A percentile compares a stretch with the other conserved stretches of the same genome.
phyloP scores from a whole-genome alignment of 345 rosid genomes.

The Lepidium sativum region DNA sequence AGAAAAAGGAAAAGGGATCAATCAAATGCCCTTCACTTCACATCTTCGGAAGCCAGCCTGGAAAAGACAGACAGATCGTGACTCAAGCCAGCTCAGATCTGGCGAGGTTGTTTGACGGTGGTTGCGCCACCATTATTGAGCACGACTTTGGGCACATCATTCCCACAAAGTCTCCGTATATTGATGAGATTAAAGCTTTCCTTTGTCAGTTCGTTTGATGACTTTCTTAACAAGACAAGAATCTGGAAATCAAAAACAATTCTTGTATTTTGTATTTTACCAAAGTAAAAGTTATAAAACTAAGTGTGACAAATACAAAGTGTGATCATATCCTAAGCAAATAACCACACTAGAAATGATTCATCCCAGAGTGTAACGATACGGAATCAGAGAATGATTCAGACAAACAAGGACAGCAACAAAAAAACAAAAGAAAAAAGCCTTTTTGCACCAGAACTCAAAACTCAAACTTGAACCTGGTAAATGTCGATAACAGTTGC shows the following conservation, averaged over 20 bases:
- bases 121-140: slow-evolving; percentile 51
- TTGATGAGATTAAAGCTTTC: slow-evolving; percentile 58
- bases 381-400: slow-evolving; percentile 19
- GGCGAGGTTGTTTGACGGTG: slow-evolving; percentile 46
- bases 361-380: slow-evolving; percentile 3
- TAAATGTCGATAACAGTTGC: slow-evolving; percentile 21
- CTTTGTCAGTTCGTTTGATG: slow-evolving; percentile 53
- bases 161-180: slow-evolving; percentile 65
- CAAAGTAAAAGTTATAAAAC: background rate
- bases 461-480: slow-evolving; percentile 23
- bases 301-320: slow-evolving; percentile 3
- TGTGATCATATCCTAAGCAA: slow-evolving; percentile 21
- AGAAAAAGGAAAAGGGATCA: slow-evolving; percentile 22
- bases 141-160: slow-evolving; percentile 88
- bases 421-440: background rate
- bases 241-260: slow-evolving; percentile 7
- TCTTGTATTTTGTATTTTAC: slow-evolving; percentile 10
- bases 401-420: background rate
- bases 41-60: slow-evolving; percentile 58
- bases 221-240: background rate
- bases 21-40: slow-evolving; percentile 83
- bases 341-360: slow-evolving; percentile 18
- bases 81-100: slow-evolving; percentile 57
- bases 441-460: slow-evolving; percentile 22
- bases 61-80: slow-evolving; percentile 73